phyloP scores from a whole-genome alignment of 768 basidiomycete species.

The Boletus subcaerulescens region DNA sequence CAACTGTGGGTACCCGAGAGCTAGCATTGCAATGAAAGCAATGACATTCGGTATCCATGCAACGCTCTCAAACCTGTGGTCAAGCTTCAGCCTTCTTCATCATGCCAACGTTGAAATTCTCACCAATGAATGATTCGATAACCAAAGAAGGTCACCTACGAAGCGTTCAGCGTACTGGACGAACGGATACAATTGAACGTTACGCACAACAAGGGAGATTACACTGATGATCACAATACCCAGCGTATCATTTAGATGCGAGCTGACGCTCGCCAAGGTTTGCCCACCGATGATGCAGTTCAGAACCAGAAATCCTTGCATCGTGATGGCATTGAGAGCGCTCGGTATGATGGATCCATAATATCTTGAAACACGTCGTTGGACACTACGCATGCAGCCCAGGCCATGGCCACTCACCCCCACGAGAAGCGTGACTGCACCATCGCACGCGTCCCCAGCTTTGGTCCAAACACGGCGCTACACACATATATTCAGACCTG shows the following conservation, averaged over 20 bases:
- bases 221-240: slow-evolving; percentile 35
- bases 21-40: slow-evolving; percentile 63
- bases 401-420: slow-evolving; percentile 35
- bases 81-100: not conserved
- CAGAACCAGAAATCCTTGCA: slow-evolving; percentile 56
- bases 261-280: slow-evolving; percentile 48
- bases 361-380: slow-evolving; percentile 29
- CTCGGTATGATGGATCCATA: slow-evolving; percentile 40
- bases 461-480: slow-evolving; percentile 53
- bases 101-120: slow-evolving; percentile 1
- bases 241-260: slow-evolving; percentile 28
- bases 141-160: slow-evolving; percentile 61
- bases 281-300: slow-evolving; percentile 65
- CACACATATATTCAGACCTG: not conserved
- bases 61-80: slow-evolving; percentile 63
- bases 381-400: slow-evolving; percentile 5
- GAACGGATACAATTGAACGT: not conserved
- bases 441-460: slow-evolving; percentile 57
- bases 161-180: not conserved
- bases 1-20: slow-evolving; percentile 67
- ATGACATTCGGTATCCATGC: slow-evolving; percentile 78
- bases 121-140: slow-evolving; percentile 60
- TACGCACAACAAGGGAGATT: slow-evolving; percentile 30
- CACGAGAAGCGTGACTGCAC: slow-evolving; percentile 52
- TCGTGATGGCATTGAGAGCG: slow-evolving; percentile 46